phyloP scores from a whole-genome alignment of 1,284 basidiomycete species.

The Tylopilus sp. region DNA sequence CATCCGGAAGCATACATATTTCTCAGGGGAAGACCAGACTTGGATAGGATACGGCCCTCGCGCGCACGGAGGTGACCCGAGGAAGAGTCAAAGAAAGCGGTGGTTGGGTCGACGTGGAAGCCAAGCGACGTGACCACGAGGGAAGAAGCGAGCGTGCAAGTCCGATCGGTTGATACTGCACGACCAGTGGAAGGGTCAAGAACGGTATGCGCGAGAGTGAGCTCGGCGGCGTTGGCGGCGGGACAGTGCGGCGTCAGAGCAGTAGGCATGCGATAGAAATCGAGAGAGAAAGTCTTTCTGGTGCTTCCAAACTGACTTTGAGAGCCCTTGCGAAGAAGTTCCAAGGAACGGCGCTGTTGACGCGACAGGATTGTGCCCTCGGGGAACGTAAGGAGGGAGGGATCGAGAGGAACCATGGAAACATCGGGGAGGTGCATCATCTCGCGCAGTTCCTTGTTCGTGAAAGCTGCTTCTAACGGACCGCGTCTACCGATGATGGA shows the following conservation, averaged over 20 bases:
- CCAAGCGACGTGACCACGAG: slow-evolving; percentile 89
- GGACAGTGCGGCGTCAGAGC: slow-evolving; percentile 42
- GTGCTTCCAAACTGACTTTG: slow-evolving; percentile 49
- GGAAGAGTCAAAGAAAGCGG: slow-evolving; percentile 52
- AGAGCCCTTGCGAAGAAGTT: slow-evolving; percentile 71
- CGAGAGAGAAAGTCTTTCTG: slow-evolving; percentile 73
- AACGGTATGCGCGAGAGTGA: slow-evolving; percentile 60
- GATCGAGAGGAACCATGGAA: slow-evolving; percentile 61
- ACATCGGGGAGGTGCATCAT: slow-evolving; percentile 78
- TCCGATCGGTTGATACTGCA: slow-evolving; percentile 62
- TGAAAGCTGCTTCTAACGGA: slow-evolving; percentile 88
- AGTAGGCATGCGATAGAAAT: slow-evolving; percentile 76
- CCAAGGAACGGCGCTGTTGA: slow-evolving; percentile 66
- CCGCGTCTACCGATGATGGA: slow-evolving; percentile 86
- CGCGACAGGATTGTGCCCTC: slow-evolving; percentile 47
- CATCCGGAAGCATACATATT: slow-evolving; percentile 93
- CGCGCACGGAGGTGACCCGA: slow-evolving; percentile 55
- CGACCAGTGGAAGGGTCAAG: slow-evolving; percentile 51
- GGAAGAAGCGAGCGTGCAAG: slow-evolving; percentile 59
- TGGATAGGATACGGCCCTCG: slow-evolving; percentile 52
- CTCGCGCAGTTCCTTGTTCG: slow-evolving; percentile 93
- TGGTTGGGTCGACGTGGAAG: slow-evolving; percentile 70
- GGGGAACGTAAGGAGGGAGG: slow-evolving; percentile 43
- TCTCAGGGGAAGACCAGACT: slow-evolving; percentile 43
- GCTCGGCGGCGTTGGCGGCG: slow-evolving; percentile 35